phyloP scores from a whole-genome alignment of 2,329 filamentous ascomycete genomes.

The Thermoascus crustaceus region DNA sequence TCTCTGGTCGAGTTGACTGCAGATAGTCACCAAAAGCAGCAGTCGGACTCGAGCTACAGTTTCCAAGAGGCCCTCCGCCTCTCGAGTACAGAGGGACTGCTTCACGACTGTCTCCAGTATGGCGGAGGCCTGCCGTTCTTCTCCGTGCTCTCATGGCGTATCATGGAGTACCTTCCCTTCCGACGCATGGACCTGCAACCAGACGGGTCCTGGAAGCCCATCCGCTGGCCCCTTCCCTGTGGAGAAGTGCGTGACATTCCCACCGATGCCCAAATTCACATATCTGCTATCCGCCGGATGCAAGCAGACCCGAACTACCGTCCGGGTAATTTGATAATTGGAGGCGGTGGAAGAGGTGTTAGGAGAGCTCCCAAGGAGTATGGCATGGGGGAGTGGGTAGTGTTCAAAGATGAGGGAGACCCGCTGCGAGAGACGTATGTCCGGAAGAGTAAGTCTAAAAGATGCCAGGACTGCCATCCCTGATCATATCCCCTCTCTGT shows the following conservation, averaged over 20 bases:
- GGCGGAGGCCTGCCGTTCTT: conserved; percentile 48
- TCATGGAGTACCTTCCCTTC: conserved; percentile 78
- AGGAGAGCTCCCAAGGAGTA: conserved; percentile 51
- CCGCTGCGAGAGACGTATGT: conserved; percentile 61
- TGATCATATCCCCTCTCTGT: conserved; percentile 2
- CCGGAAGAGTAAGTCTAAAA: conserved; percentile 30
- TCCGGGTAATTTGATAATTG: conserved; percentile 71
- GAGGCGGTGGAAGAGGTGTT: conserved; percentile 66
- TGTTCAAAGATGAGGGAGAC: conserved; percentile 57
- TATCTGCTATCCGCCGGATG: conserved; percentile 67
- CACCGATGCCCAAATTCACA: conserved; percentile 59
- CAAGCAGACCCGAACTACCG: conserved; percentile 55
- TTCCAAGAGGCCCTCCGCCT: conserved; percentile 54
- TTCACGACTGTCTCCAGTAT: conserved; percentile 66
- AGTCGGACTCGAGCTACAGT: conserved; percentile 21
- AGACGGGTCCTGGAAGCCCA: conserved; percentile 70
- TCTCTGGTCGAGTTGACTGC: conserved; percentile 6
- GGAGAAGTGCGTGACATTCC: conserved; percentile 74
- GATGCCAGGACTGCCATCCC: conserved; percentile 20
- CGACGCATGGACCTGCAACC: conserved; percentile 66
- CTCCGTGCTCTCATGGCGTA: conserved; percentile 60
- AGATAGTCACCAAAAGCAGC: conserved; percentile 14
- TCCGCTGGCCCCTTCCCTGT: conserved; percentile 68
- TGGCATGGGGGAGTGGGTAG: conserved; percentile 66
- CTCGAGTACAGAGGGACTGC: conserved; percentile 45